Evolutionary conservation across 306 rosid genomes (phyloP).

Genomic region (Pterocarpus macrocarpus): DNA sequence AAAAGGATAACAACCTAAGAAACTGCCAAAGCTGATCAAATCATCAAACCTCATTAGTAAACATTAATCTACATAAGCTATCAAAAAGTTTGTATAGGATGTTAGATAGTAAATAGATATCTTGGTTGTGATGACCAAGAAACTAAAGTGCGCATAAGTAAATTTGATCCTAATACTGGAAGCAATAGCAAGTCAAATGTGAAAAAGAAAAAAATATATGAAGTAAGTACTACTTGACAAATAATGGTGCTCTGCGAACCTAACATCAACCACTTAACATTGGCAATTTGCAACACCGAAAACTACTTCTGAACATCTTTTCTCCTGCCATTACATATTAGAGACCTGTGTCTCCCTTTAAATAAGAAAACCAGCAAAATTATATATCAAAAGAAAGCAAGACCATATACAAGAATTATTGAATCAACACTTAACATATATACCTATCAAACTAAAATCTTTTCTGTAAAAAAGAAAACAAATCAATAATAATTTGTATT

Average conservation of each 20-base stretch:
- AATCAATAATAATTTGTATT: no score
- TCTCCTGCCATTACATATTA: neutral
- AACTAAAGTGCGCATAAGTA: no score
- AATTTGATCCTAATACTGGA: no score
- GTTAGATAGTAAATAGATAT: no score
- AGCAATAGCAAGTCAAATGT: no score
- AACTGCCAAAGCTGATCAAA: no score
- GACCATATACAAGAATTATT: neutral
- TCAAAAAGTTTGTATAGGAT: no score
- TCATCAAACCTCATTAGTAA: no score
- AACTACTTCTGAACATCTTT: neutral
- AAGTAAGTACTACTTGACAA: neutral
- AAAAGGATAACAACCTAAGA: no score
- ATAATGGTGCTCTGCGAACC: neutral
- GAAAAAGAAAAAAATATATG: no score
- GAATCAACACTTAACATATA: neutral
- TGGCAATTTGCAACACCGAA: neutral
- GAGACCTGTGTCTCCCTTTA: neutral
- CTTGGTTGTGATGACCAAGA: no score
- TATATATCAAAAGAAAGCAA: neutral
- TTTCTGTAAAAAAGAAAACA: neutral
- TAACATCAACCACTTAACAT: neutral
- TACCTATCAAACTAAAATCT: neutral
- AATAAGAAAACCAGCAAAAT: neutral
- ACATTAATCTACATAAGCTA: no score